Percentiles rank a stretch among this genome's conserved stretches.
Evolutionary conservation across 2,329 filamentous ascomycete species (phyloP).

Genomic region (Claviceps paspali): DNA sequence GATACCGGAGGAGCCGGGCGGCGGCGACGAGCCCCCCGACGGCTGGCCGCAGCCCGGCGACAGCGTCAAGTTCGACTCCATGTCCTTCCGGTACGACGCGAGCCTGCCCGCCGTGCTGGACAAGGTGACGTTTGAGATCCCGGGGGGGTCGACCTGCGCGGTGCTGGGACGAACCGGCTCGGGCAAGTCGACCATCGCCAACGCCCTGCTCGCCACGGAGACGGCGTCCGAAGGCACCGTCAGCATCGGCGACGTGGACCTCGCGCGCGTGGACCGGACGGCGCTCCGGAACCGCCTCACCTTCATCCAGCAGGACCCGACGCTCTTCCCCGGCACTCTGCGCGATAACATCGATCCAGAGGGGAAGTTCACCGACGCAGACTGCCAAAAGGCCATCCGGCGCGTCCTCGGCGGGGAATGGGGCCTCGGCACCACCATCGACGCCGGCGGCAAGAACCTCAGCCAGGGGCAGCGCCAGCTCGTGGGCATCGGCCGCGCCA

Average conservation of each 20-base stretch:
- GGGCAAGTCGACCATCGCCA: conserved; percentile 65
- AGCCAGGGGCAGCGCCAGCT: conserved; percentile 49
- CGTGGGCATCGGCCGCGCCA: conserved; percentile 43
- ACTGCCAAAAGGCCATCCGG: conserved; percentile 35
- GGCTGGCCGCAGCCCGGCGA: conserved; percentile 62
- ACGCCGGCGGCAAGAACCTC: conserved; percentile 44
- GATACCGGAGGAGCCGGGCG: conserved; percentile 58
- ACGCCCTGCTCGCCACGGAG: conserved; percentile 42
- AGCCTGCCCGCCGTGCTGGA: conserved; percentile 59
- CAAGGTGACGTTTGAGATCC: conserved; percentile 57
- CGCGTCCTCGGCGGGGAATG: conserved; percentile 42
- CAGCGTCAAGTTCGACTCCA: conserved; percentile 60
- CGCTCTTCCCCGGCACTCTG: conserved; percentile 42
- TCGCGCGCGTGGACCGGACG: conserved; percentile 37
- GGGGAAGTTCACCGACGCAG: conserved; percentile 36
- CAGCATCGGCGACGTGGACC: conserved; percentile 36
- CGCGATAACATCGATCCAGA: conserved; percentile 56
- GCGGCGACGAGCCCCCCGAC: conserved; percentile 52
- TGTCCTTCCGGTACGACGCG: conserved; percentile 66
- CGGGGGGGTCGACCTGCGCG: conserved; percentile 43
- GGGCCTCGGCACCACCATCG: conserved; percentile 33
- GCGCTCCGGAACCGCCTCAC: conserved; percentile 41
- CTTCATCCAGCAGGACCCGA: conserved; percentile 49
- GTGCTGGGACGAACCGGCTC: conserved; percentile 75
- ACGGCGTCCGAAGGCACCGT: conserved; percentile 35